Percentiles rank a stretch among this genome's conserved stretches.
Evolutionary conservation across 306 rosid species (phyloP).

Genomic region (Pyrus communis): DNA sequence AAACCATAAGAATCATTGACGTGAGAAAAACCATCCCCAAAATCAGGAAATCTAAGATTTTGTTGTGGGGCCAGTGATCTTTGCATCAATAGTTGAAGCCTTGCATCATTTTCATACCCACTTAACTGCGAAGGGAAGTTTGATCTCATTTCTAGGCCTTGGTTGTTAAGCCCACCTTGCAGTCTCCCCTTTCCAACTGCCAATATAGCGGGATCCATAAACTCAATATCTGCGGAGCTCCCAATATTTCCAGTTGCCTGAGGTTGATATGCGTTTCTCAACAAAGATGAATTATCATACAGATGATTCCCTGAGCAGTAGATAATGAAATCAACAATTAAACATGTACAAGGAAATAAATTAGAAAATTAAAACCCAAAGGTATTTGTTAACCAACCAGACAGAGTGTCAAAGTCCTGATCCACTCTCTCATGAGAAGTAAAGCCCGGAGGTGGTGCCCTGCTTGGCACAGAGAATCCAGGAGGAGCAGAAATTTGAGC

Average conservation of each 20-base stretch:
- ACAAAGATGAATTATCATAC: conserved; percentile 42
- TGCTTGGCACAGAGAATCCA: conserved; percentile 70
- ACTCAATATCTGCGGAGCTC: conserved; percentile 60
- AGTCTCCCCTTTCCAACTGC: conserved; percentile 81
- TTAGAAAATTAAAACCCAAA: neutral
- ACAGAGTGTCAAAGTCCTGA: conserved; percentile 46
- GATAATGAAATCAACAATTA: neutral
- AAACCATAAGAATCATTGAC: conserved; percentile 64
- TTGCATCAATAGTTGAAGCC: conserved; percentile 74
- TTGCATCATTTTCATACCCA: conserved; percentile 64
- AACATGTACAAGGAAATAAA: neutral
- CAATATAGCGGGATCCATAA: conserved; percentile 89
- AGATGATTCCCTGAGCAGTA: conserved; percentile 51
- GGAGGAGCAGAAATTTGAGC: conserved; percentile 82
- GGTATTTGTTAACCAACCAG: conserved; percentile 44
- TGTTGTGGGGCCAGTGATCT: conserved; percentile 74
- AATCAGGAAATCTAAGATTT: conserved; percentile 49
- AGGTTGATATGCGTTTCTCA: conserved; percentile 60
- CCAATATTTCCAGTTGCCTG: conserved; percentile 43
- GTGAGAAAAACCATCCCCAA: conserved; percentile 54
- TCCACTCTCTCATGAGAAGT: conserved; percentile 68
- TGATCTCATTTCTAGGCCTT: conserved; percentile 53
- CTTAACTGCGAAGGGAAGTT: conserved; percentile 47
- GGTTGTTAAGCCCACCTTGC: conserved; percentile 57
- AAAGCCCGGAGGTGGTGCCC: conserved; percentile 88